These are phyloP conservation scores for Myxozyma neotropica DNA, from an alignment of 805 yeast genomes.

Conservation along the genomic window DNA sequence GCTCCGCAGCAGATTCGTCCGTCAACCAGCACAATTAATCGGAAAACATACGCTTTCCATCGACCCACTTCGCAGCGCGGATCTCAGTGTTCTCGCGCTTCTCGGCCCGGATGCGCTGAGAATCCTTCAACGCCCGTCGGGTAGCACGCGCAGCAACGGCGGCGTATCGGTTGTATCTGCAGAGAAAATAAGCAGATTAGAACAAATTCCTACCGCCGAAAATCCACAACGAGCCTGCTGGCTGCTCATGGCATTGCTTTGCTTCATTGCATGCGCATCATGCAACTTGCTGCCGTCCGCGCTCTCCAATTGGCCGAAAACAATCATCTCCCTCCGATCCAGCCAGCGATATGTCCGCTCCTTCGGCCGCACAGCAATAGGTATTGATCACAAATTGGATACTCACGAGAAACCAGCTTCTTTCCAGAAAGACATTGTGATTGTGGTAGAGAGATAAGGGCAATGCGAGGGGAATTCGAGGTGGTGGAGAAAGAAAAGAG, in stretches of 20 bases:
- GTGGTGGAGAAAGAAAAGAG: neutral
- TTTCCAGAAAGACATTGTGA: constrained; percentile 45
- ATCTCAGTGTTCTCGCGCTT: constrained; percentile 76
- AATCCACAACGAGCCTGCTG: too few relatives aligned
- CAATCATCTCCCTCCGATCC: neutral
- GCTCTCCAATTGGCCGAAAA: constrained; percentile 1
- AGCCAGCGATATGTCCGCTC: neutral
- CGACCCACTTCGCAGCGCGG: constrained; percentile 66
- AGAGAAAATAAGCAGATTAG: neutral
- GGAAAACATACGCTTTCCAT: constrained; percentile 51
- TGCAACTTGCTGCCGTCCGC: neutral
- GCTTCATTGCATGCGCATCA: neutral
- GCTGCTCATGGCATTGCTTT: too few relatives aligned
- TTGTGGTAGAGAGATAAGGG: neutral
- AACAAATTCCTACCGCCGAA: too few relatives aligned
- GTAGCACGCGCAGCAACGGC: constrained; percentile 87
- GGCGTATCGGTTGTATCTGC: constrained; percentile 85
- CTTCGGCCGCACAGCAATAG: neutral
- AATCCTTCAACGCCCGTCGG: constrained; percentile 86
- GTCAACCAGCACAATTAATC: neutral
- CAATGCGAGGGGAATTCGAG: neutral
- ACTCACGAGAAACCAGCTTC: constrained; percentile 42
- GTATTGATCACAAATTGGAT: constrained; percentile 20
- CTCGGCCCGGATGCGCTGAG: constrained; percentile 67
- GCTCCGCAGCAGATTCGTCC: too few relatives aligned